These are phyloP conservation scores for Phanerochaete sordida DNA, from an alignment of 768 basidiomycete genomes.

Conservation along the genomic window DNA sequence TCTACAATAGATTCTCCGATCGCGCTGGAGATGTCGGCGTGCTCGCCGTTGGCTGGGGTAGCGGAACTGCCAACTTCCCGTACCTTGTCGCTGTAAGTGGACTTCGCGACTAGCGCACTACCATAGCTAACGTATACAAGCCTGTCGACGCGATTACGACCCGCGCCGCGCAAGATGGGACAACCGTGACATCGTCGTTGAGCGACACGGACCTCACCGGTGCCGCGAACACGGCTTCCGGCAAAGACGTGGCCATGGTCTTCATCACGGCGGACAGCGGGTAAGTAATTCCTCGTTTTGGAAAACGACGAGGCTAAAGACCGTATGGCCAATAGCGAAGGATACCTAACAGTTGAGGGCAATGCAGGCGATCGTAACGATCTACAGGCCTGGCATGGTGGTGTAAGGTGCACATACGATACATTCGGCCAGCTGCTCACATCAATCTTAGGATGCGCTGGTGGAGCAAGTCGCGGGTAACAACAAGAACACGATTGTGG, in stretches of 20 bases:
- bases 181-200: slow-evolving; percentile 41
- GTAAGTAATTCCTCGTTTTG: not conserved
- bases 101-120: not conserved
- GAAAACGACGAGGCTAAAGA: not conserved
- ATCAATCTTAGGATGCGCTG: slow-evolving; percentile 19
- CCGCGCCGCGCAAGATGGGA: slow-evolving; percentile 30
- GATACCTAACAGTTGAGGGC: slow-evolving; percentile 28
- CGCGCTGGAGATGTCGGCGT: slow-evolving; percentile 58
- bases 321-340: slow-evolving; percentile 8
- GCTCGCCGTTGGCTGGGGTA: slow-evolving; percentile 56
- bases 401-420: no score
- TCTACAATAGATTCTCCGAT: slow-evolving; percentile 35
- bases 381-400: slow-evolving; percentile 24
- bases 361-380: slow-evolving; percentile 31
- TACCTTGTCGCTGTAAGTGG: slow-evolving; percentile 38
- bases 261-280: slow-evolving; percentile 45
- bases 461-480: slow-evolving; percentile 47
- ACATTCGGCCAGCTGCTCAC: not conserved
- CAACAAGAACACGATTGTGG: slow-evolving; percentile 62
- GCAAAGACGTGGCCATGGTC: slow-evolving; percentile 50
- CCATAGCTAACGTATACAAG: slow-evolving; percentile 11
- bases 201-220: slow-evolving; percentile 47
- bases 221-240: slow-evolving; percentile 41
- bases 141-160: slow-evolving; percentile 40
- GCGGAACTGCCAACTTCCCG: slow-evolving; percentile 45